Evolutionary conservation across 192 early-diverging fungal species (phyloP), one percentile per base, ranked within the genome.

Genomic region (Backusella westeae): DNA sequence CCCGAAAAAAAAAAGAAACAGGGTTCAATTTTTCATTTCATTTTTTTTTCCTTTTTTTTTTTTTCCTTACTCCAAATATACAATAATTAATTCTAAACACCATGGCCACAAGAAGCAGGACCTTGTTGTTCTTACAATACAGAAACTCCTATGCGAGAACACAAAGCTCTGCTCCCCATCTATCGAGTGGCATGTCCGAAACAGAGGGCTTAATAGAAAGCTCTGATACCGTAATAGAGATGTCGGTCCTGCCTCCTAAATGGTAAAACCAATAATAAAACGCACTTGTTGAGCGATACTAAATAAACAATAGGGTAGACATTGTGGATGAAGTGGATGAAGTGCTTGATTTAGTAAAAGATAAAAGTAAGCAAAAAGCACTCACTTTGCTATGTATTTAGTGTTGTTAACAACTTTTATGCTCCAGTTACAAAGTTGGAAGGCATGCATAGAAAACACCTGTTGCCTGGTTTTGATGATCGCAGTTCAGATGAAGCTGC

Each of bases 401-500:
- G 29, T 29, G 29, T 29, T 29, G 29, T 29, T 29, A 1, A 29
- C 29, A 29, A 29, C 29, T 29, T 29, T 29, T 29, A 29, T 29
- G 17, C 81, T 87, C 29, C 32, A 83, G 94, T 95, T 39, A 81
- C 83, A 75, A 87, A 86, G 26, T 88, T 99, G 8, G 92, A 96
- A 38, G 83, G 69, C 6, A 88, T 96, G 84, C 96, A 99, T 83
- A 93, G 91, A 76, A 93, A 93, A 74, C 94, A 96, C 78, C 80
- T 97, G 19, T 78, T 98, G 68, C 97, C 97, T 21, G 97, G 97
- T 36, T 99, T 99, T 75, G 95, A 97, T 72, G 97, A 99, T 84
- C 88, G 91, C 23, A 82, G 89, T 0, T 87, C 80, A 3, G 94
- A 95, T 78, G 93, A 95, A 78, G 84, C 86, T 68, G 92, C 91